Base-by-base conservation (phyloP, 345 rosid genomes). In the Salix udensis region DNA sequence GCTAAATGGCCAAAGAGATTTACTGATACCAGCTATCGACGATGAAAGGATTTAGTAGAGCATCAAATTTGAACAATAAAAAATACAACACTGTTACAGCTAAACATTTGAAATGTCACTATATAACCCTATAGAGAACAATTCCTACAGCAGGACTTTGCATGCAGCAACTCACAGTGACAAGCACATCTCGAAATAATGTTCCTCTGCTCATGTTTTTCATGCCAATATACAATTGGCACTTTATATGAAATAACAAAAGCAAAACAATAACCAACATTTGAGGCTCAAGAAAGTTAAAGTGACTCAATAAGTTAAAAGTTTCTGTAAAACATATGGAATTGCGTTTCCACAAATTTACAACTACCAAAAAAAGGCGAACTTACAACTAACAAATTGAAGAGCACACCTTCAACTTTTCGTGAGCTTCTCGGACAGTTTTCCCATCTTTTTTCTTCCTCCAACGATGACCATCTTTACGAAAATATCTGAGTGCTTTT, bases 391-490 rank as follows among this genome's bases (percentile, higher is more conserved):
- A 87, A 73, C 9, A 83, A 79, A 83, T 73, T 78, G 74, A 85
- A 87, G 83, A 68, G 88, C 87, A 78, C 88, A 92, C 98, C 97
- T 92, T 94, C 82, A 94, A 86, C 91, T 94, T 94, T 85, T 94
- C 98, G 73, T 94, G 98, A 81, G 98, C 98, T 90, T 94, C 98
- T 87, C 85, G 89, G 77, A 92, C 92, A 15, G 98, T 94, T 83
- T 92, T 94, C 16, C 98, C 97, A 84, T 94, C 97, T 79, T 87
- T 94, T 80, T 94, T 94, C 88, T 94, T 94, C 87, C 92, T 94
- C 98, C 98, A 94, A 37, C 84, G 78, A 70, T 94, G 98, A 28
- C 92, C 94, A 83, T 94, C 98, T 81, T 91, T 94, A 67, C 98
- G 89, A 76, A 94, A 94, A 85, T 92, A 92, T 69, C 97, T 84